Percentiles rank a stretch among this genome's conserved stretches.
phyloP scores from a whole-genome alignment of 495 filamentous ascomycete species.

The Astrothelium macrocarpum region DNA sequence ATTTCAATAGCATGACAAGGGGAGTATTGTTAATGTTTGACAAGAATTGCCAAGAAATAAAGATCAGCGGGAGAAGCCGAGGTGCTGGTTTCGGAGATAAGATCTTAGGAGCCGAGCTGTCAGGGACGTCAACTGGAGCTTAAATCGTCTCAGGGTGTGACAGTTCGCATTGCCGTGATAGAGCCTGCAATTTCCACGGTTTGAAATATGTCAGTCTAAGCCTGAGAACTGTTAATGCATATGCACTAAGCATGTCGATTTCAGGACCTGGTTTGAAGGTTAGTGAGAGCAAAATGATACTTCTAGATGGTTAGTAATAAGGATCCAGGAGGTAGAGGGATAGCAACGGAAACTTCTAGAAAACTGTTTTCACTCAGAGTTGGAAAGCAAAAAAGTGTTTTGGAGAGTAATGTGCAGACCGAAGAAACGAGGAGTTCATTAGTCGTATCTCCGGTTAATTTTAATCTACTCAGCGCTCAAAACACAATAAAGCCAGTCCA shows the following conservation, averaged over 20 bases:
- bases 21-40: no score
- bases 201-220: background rate
- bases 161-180: background rate
- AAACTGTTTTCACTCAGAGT: background rate
- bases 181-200: background rate
- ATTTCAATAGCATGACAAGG: no score
- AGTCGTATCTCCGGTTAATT: conserved; percentile 5
- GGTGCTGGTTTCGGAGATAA: background rate
- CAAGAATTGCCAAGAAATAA: no score
- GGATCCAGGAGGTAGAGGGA: background rate
- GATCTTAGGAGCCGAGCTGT: background rate
- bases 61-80: background rate
- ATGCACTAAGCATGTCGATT: background rate
- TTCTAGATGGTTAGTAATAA: no score
- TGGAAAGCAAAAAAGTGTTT: background rate
- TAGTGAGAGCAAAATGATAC: background rate
- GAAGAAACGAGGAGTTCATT: conserved; percentile 3
- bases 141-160: background rate
- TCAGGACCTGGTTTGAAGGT: background rate
- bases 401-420: background rate
- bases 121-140: background rate
- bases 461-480: conserved; percentile 8
- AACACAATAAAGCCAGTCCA: background rate
- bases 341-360: background rate
- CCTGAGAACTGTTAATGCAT: background rate